These are phyloP conservation scores for Ophiocordyceps camponoti-leonardi DNA, from an alignment of 2,329 filamentous ascomycete genomes.

Conservation along the genomic window DNA sequence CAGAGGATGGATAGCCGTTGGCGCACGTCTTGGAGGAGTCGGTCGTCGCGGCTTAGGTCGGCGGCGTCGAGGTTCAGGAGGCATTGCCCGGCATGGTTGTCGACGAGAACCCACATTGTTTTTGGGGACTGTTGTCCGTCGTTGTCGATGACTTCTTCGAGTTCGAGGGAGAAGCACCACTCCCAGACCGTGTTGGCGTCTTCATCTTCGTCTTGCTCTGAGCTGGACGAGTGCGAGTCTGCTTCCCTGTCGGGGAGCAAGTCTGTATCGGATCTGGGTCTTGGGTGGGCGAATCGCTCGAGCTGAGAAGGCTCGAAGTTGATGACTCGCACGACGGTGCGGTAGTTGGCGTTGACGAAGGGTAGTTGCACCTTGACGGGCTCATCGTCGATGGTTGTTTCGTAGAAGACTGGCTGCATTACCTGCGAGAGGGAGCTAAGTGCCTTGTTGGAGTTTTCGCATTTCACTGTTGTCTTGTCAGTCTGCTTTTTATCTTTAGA, in stretches of 20 bases:
- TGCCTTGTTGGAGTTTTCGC: constrained; percentile 22
- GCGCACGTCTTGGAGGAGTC: constrained; percentile 34
- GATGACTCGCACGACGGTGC: constrained; percentile 55
- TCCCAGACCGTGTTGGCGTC: constrained; percentile 39
- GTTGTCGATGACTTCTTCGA: constrained; percentile 45
- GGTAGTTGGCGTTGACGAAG: constrained; percentile 59
- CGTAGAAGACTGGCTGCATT: constrained; percentile 19
- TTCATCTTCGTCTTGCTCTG: constrained; percentile 5
- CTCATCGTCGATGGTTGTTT: constrained; percentile 23
- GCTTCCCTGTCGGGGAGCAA: constrained; percentile 26
- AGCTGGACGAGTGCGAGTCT: not conserved
- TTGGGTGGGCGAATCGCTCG: constrained; percentile 48
- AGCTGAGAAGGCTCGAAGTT: constrained; percentile 60
- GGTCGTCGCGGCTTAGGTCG: constrained; percentile 35
- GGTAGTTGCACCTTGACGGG: constrained; percentile 33
- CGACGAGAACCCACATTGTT: constrained; percentile 51
- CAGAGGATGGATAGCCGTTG: constrained; percentile 65
- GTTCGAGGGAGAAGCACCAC: constrained; percentile 66
- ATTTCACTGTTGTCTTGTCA: constrained; percentile 19
- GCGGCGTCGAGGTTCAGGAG: constrained; percentile 29
- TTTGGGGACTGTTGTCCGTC: constrained; percentile 17
- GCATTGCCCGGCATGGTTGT: constrained; percentile 33
- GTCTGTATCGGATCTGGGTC: constrained; percentile 26
- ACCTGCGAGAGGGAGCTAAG: constrained; percentile 21
- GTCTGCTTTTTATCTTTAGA: not conserved